Evolutionary conservation across 2,329 filamentous ascomycete genomes (phyloP).

Genomic region (Penicillium occitanis): DNA sequence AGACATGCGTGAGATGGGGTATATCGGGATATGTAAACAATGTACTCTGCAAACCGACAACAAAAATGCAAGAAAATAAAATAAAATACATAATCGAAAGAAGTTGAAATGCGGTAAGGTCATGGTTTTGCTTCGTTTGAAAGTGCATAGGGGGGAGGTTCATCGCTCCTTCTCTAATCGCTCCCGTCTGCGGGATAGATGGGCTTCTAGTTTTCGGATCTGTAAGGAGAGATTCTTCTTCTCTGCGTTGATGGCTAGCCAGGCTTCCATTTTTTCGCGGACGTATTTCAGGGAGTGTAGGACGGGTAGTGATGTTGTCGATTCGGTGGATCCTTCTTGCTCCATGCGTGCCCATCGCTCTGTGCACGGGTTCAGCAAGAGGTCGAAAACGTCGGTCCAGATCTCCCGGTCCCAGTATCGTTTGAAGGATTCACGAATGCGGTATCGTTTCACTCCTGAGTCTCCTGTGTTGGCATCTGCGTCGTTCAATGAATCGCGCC

Average conservation of each 20-base stretch:
- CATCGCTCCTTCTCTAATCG: constrained; percentile 31
- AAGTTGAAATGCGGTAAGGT: neutral
- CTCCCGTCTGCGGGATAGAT: constrained; percentile 59
- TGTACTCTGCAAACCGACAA: neutral
- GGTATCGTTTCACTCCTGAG: constrained; percentile 62
- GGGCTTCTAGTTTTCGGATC: constrained; percentile 64
- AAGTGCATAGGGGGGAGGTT: neutral
- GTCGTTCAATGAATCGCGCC: constrained; percentile 19
- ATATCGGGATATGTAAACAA: neutral
- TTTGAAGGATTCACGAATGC: constrained; percentile 79
- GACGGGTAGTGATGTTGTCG: constrained; percentile 66
- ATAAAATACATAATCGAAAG: neutral
- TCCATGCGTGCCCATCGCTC: constrained; percentile 64
- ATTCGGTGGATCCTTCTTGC: constrained; percentile 31
- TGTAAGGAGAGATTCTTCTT: constrained; percentile 64
- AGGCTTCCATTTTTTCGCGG: constrained; percentile 77
- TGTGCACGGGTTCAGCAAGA: constrained; percentile 74
- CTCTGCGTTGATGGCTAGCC: constrained; percentile 79
- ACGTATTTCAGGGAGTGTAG: constrained; percentile 66
- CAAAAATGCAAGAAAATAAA: neutral
- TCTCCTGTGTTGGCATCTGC: neutral
- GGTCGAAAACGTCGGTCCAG: constrained; percentile 78
- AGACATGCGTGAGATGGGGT: constrained; percentile 16
- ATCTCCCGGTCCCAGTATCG: constrained; percentile 95
- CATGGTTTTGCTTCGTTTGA: neutral